Percentiles rank a stretch among this genome's conserved stretches.
phyloP scores from a whole-genome alignment of 495 filamentous ascomycete genomes.

The Penicillium pancosmium region DNA sequence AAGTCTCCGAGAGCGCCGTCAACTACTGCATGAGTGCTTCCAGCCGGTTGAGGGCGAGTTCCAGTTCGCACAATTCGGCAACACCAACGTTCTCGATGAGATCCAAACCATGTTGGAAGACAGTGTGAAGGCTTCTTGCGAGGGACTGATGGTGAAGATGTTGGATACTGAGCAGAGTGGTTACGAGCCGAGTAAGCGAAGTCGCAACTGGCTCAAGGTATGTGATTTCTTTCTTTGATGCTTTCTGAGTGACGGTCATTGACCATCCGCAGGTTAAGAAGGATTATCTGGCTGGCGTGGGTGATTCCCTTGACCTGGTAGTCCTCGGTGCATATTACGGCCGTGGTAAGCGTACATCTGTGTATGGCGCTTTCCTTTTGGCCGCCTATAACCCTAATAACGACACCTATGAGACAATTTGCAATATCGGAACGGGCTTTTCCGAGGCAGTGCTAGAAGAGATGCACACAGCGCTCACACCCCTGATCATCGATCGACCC shows the following conservation, averaged over 20 bases:
- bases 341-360: slow-evolving; percentile 90
- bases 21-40: slow-evolving; percentile 76
- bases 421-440: slow-evolving; percentile 98
- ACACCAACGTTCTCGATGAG: slow-evolving; percentile 88
- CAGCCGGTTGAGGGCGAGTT: slow-evolving; percentile 83
- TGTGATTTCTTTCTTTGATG: background rate
- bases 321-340: slow-evolving; percentile 94
- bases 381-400: slow-evolving; percentile 83
- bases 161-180: slow-evolving; percentile 86
- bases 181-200: slow-evolving; percentile 93
- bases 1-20: slow-evolving; percentile 79
- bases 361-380: slow-evolving; percentile 92
- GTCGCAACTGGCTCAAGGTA: slow-evolving; percentile 97
- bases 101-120: slow-evolving; percentile 93
- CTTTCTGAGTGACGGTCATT: background rate
- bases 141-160: slow-evolving; percentile 99
- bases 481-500: slow-evolving; percentile 78
- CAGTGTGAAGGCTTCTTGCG: slow-evolving; percentile 89
- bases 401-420: slow-evolving; percentile 89
- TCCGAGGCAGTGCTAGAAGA: slow-evolving; percentile 84
- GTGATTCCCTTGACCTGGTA: slow-evolving; percentile 95
- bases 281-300: slow-evolving; percentile 90
- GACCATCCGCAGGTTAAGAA: slow-evolving; percentile 76
- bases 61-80: slow-evolving; percentile 81
- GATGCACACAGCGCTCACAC: slow-evolving; percentile 69